Percentiles rank a stretch among this genome's conserved stretches.
phyloP scores from a whole-genome alignment of 2,329 filamentous ascomycete genomes.

The Diaporthe caulivora region DNA sequence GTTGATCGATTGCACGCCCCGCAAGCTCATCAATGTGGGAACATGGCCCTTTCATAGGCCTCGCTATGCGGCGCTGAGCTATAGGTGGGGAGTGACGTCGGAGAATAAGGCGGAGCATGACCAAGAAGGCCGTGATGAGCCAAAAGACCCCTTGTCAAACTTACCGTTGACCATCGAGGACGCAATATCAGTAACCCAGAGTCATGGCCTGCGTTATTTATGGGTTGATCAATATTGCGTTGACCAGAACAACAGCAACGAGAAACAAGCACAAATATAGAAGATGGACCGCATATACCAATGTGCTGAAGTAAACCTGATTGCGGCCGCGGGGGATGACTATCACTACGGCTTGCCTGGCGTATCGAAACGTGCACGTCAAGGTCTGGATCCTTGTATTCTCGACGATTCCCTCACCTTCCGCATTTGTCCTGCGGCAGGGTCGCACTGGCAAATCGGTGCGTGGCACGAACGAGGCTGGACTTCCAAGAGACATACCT shows the following conservation, averaged over 20 bases:
- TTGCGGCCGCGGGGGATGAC: background rate
- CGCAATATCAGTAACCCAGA: background rate
- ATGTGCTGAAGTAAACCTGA: background rate
- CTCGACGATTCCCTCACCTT: background rate
- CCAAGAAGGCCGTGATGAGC: background rate
- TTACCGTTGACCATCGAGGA: background rate
- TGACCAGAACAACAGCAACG: background rate
- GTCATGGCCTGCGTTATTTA: background rate
- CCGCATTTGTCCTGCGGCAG: background rate
- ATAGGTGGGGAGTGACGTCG: background rate
- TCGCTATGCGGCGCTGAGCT: background rate
- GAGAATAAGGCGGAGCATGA: background rate
- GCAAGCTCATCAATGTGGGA: background rate
- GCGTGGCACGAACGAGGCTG: background rate
- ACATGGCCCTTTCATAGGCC: background rate
- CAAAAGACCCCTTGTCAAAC: background rate
- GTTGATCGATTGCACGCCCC: background rate
- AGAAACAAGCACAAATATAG: background rate
- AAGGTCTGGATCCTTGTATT: background rate
- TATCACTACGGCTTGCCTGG: background rate
- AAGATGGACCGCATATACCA: background rate
- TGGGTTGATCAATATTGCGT: conserved; percentile 1
- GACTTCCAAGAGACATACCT: conserved; percentile 2
- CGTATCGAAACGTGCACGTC: background rate
- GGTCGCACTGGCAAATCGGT: background rate